Conservation (phyloP, 1,139 yeast genomes). For the Yamadazyma dendronema region DNA sequence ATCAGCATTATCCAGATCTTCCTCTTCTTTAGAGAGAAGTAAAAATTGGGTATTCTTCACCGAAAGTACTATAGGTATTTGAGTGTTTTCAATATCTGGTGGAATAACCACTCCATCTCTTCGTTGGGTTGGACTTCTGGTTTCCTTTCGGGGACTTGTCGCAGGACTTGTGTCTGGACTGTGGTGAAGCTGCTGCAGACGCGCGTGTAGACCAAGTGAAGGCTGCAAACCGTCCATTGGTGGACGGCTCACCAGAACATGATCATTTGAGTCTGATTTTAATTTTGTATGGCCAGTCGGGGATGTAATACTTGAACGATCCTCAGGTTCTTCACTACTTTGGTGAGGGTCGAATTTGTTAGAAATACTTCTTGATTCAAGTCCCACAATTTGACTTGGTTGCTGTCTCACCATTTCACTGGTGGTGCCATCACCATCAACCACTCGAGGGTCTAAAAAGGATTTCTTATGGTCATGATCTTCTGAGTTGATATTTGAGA, state of each 20-base stretch:
- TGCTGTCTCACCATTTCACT: too few species aligned
- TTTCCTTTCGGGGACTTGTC: background rate
- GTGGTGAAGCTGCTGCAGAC: background rate
- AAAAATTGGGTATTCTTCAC: slow-evolving; percentile 26
- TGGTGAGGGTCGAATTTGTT: background rate
- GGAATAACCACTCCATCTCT: slow-evolving; percentile 4
- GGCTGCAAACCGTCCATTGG: too few species aligned
- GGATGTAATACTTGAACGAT: too few species aligned
- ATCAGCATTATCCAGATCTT: slow-evolving; percentile 2
- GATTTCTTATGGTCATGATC: background rate
- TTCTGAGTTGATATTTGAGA: too few species aligned
- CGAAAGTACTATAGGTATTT: slow-evolving; percentile 20
- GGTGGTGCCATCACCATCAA: too few species aligned
- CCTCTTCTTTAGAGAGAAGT: slow-evolving; percentile 20
- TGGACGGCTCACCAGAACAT: too few species aligned
- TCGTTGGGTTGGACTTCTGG: too few species aligned
- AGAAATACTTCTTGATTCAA: background rate
- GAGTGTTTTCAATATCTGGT: slow-evolving; percentile 3
- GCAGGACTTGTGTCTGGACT: background rate
- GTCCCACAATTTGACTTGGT: background rate
- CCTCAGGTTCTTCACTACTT: background rate
- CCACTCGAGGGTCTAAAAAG: too few species aligned
- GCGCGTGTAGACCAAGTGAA: background rate
- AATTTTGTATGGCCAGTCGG: too few species aligned
- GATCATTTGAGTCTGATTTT: too few species aligned